phyloP scores from a whole-genome alignment of 2,329 filamentous ascomycete genomes.

The Colletotrichum aenigma region DNA sequence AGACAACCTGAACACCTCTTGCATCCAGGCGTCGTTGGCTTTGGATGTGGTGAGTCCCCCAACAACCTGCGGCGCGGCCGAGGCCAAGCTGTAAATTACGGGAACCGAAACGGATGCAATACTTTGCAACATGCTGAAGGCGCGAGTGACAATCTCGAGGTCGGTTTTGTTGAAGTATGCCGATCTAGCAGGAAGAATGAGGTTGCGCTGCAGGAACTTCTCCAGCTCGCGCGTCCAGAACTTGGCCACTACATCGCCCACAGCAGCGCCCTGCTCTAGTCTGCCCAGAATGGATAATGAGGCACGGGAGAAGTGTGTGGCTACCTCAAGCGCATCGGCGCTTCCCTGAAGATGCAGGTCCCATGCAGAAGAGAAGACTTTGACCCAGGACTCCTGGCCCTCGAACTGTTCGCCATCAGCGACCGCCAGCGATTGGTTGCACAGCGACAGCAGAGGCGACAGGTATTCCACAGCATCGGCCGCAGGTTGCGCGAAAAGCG shows the following conservation, averaged over 20 bases:
- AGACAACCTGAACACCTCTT: slow-evolving; percentile 37
- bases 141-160: slow-evolving; percentile 43
- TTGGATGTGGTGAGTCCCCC: slow-evolving; percentile 40
- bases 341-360: slow-evolving; percentile 56
- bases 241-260: slow-evolving; percentile 28
- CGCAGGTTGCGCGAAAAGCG: slow-evolving; percentile 56
- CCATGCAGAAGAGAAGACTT: slow-evolving; percentile 53
- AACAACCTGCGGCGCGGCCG: slow-evolving; percentile 29
- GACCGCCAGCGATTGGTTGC: slow-evolving; percentile 40
- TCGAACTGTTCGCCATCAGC: slow-evolving; percentile 34
- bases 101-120: slow-evolving; percentile 41
- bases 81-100: slow-evolving; percentile 49
- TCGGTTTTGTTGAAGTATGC: slow-evolving; percentile 48
- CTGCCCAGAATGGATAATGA: slow-evolving; percentile 44
- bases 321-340: slow-evolving; percentile 53
- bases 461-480: slow-evolving; percentile 50
- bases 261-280: slow-evolving; percentile 32
- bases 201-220: slow-evolving; percentile 52
- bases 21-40: slow-evolving; percentile 44
- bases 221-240: slow-evolving; percentile 53
- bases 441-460: slow-evolving; percentile 50
- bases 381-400: slow-evolving; percentile 51
- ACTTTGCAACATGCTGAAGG: slow-evolving; percentile 41
- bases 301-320: slow-evolving; percentile 47
- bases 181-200: slow-evolving; percentile 56